Base-by-base conservation (phyloP, 1,284 basidiomycete genomes). In the Boletellus sp. region DNA sequence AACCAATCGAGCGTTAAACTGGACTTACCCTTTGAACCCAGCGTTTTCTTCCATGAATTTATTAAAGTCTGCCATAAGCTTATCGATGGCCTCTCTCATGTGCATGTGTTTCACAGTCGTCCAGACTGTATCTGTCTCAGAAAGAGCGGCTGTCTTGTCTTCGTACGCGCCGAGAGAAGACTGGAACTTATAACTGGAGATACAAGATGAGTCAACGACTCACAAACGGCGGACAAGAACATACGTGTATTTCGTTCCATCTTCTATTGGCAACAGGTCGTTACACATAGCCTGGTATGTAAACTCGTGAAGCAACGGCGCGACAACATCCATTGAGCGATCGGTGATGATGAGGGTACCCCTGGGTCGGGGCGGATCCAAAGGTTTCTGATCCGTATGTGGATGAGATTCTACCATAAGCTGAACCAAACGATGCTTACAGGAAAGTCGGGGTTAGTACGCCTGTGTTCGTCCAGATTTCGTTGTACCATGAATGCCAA, bases 221-320 rank as follows among this genome's bases (percentile, higher is more conserved):
- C 33, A 43, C 4, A 47, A 19, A 30, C 6, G 4, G 18, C 19
- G 13, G 26, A 40, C 15, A 19, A 49, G 16, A 35, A 75, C 86
- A 59, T 69, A 97, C 88, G 81, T 85, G 71, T 98, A 99, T 68
- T 80, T 85, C 4, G 78, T 80, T 24, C 94, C 96, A 57, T 94
- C 84, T 52, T 91, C 82, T 52, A 99, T 91, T 18, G 87, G 84
- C 2, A 99, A 78, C 28, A 99, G 72, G 69, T 99, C 97, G 62
- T 96, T 94, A 47, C 86, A 89, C 97, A 99, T 99, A 1, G 97
- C 96, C 70, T 99, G 97, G 69, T 99, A 99, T 37, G 94, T 97
- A 66, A 99, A 99, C 65, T 99, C 97, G 68, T 99, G 97, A 41
- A 98, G 69, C 57, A 98, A 82, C 0, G 97, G 96, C 1, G 93